Conservation (phyloP, 2,329 filamentous ascomycete genomes). For the Hypoxylon sp. region DNA sequence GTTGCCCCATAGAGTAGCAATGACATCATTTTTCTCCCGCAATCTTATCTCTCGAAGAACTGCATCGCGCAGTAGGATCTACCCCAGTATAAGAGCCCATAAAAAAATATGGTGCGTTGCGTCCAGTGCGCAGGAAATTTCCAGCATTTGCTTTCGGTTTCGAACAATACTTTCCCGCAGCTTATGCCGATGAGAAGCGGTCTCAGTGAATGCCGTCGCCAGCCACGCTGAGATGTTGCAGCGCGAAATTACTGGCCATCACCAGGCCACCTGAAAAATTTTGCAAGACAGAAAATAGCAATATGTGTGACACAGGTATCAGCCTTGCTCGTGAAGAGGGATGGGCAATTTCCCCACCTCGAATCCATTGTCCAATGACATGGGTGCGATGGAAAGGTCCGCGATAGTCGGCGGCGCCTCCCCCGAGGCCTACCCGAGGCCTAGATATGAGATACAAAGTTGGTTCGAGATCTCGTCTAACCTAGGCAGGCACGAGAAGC, state of each 20-base stretch:
- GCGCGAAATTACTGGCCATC: constrained; percentile 16
- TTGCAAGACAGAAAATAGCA: constrained; percentile 28
- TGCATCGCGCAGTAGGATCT: constrained; percentile 10
- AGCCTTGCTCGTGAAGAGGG: constrained; percentile 40
- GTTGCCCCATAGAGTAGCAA: constrained; percentile 32
- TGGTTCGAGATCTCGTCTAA: constrained; percentile 28
- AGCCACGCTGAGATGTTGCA: constrained; percentile 18
- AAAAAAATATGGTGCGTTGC: constrained; percentile 14
- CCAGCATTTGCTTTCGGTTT: constrained; percentile 39
- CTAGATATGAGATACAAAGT: constrained; percentile 25
- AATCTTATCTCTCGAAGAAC: constrained; percentile 22
- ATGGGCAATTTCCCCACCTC: constrained; percentile 37
- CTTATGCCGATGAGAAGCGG: constrained; percentile 43
- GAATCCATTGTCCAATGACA: constrained; percentile 41
- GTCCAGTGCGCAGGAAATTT: constrained; percentile 32
- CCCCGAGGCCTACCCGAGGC: constrained; percentile 27
- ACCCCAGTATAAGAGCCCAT: constrained; percentile 14
- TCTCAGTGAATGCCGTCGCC: constrained; percentile 16
- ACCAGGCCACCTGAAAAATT: constrained; percentile 27
- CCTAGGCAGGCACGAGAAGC: constrained; percentile 24
- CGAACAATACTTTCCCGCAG: constrained; percentile 6
- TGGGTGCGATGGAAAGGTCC: constrained; percentile 11
- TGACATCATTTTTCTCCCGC: constrained; percentile 36
- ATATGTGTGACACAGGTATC: constrained; percentile 38
- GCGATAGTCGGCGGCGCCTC: constrained; percentile 34